phyloP scores from a whole-genome alignment of 371 early-diverging fungal species.

The Fennellomyces sp. region DNA sequence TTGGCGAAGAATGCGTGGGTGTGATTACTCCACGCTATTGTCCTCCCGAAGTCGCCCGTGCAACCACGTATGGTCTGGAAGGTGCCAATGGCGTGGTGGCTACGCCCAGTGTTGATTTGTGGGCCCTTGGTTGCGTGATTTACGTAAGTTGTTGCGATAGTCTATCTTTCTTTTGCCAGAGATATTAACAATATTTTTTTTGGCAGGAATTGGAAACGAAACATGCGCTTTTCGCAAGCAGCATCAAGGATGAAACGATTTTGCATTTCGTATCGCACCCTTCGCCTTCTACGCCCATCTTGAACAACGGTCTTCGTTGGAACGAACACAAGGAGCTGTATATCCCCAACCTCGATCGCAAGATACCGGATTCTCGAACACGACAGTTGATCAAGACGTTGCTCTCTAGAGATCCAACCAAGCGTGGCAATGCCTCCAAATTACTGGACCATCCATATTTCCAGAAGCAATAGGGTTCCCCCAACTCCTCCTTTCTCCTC shows the following conservation, averaged over 20 bases:
- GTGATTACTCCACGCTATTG: constrained; percentile 31
- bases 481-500: not conserved
- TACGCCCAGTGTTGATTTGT: constrained; percentile 47
- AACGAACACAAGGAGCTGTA: constrained; percentile 48
- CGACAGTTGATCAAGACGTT: constrained; percentile 36
- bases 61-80: constrained; percentile 45
- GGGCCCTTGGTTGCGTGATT: constrained; percentile 52
- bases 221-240: constrained; percentile 40
- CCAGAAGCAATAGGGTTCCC: not conserved
- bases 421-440: constrained; percentile 39
- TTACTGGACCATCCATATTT: constrained; percentile 24
- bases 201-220: constrained; percentile 49
- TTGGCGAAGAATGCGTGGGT: constrained; percentile 34
- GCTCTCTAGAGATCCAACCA: constrained; percentile 41
- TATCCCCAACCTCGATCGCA: constrained; percentile 44
- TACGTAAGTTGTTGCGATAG: constrained; percentile 18
- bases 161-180: no score
- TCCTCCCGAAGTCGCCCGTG: constrained; percentile 50
- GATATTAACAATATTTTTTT: no score
- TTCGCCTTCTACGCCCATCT: constrained; percentile 46
- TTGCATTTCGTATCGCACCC: constrained; percentile 54
- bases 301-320: constrained; percentile 53
- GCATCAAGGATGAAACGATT: constrained; percentile 52
- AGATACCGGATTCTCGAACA: constrained; percentile 35
- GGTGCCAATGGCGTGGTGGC: constrained; percentile 55